A percentile compares a stretch with the other conserved stretches of the same genome.
phyloP scores from a whole-genome alignment of 164 flowering plant genomes.

The Nelumbo lutea region DNA sequence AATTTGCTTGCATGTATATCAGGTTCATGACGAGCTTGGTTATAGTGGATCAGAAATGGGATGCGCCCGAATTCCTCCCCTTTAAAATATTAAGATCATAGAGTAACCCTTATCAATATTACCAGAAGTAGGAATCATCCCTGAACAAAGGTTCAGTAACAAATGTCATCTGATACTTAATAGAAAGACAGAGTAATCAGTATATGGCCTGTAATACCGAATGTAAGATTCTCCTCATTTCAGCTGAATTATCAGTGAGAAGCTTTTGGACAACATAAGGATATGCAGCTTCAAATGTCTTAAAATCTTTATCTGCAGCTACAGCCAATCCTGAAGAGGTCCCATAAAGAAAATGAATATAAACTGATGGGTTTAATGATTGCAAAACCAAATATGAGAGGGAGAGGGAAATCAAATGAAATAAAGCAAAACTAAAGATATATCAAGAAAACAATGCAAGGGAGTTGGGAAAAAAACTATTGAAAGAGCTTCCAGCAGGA shows the following conservation, averaged over 20 bases:
- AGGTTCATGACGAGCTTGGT: no score
- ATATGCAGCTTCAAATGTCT: constrained; percentile 93
- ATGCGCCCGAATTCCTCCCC: no score
- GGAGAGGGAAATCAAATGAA: neutral
- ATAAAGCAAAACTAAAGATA: neutral
- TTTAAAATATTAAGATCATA: neutral
- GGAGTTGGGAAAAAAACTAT: neutral
- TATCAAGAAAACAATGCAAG: neutral
- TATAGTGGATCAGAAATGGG: no score
- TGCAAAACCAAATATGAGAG: neutral
- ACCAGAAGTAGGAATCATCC: neutral
- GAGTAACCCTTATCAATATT: neutral
- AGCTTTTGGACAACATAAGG: constrained; percentile 92
- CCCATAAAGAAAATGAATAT: neutral
- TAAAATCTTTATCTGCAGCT: constrained; percentile 78
- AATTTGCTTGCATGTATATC: no score
- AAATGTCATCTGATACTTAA: neutral
- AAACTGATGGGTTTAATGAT: neutral
- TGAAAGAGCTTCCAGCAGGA: no score
- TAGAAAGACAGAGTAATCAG: neutral
- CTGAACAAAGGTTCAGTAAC: neutral
- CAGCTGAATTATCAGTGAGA: constrained; percentile 78
- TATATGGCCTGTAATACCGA: constrained; percentile 41
- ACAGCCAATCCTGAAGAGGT: constrained; percentile 75
- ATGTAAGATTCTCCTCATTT: constrained; percentile 66